Evolutionary conservation across 805 yeast genomes (phyloP).

Genomic region (Schizosaccharomyces lindneri): DNA sequence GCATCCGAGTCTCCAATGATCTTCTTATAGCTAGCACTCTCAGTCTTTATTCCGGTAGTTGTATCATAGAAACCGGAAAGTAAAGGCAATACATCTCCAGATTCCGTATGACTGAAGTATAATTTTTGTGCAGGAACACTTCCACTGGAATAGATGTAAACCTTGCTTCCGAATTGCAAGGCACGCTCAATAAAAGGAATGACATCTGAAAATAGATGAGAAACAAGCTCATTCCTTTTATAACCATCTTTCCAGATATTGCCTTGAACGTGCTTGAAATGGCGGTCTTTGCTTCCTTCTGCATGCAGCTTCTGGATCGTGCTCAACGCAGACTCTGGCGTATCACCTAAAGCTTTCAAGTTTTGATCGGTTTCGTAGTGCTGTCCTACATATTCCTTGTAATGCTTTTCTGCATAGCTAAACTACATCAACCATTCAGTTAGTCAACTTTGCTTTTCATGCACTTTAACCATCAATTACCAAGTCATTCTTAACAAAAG

Average conservation of each 20-base stretch:
- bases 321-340: background rate
- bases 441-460: background rate
- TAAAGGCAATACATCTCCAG: background rate
- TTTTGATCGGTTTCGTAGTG: background rate
- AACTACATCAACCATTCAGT: background rate
- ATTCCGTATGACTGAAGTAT: background rate
- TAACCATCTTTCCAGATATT: background rate
- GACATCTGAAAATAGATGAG: background rate
- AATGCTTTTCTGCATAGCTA: background rate
- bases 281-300: background rate
- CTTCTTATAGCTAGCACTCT: background rate
- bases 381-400: background rate
- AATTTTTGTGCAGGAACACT: conserved; percentile 2
- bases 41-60: background rate
- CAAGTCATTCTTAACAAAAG: background rate
- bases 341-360: background rate
- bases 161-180: background rate
- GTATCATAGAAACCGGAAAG: background rate
- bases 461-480: background rate
- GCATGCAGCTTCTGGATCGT: background rate
- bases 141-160: background rate
- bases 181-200: background rate
- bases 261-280: background rate
- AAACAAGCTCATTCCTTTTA: background rate
- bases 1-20: background rate